Evolutionary conservation across 192 early-diverging fungal species (phyloP).

Genomic region (Rhizophagus sp.): DNA sequence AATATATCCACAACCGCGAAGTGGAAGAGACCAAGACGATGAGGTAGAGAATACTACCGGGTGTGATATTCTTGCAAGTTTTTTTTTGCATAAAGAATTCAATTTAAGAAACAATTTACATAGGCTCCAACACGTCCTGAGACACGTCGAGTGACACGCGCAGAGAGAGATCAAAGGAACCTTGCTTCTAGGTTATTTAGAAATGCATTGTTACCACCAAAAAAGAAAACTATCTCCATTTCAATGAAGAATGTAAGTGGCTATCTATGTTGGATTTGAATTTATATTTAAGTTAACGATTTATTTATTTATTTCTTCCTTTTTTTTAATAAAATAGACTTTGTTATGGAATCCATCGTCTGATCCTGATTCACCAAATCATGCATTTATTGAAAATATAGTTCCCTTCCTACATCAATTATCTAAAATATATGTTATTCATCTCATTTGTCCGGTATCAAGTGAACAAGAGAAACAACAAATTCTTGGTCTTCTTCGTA

Average conservation of each 20-base stretch:
- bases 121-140: background rate
- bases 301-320: constrained; percentile 7
- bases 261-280: background rate
- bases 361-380: constrained; percentile 63
- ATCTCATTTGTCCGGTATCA: constrained; percentile 58
- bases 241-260: constrained; percentile 59
- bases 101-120: background rate
- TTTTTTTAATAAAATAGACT: constrained; percentile 47
- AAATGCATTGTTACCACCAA: constrained; percentile 20
- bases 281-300: constrained; percentile 1
- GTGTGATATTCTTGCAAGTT: background rate
- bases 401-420: constrained; percentile 56
- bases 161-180: constrained; percentile 15
- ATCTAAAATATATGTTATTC: constrained; percentile 48
- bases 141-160: background rate
- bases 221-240: constrained; percentile 55
- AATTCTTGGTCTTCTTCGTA: constrained; percentile 50
- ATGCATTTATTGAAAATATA: constrained; percentile 67
- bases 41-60: background rate
- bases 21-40: constrained; percentile 10
- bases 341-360: constrained; percentile 79
- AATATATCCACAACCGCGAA: background rate
- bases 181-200: constrained; percentile 38
- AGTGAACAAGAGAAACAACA: constrained; percentile 57
- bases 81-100: background rate